A percentile compares a stretch with the other conserved stretches of the same genome.
Evolutionary conservation across 768 basidiomycete genomes (phyloP).

Genomic region (Tulasnella calospora): DNA sequence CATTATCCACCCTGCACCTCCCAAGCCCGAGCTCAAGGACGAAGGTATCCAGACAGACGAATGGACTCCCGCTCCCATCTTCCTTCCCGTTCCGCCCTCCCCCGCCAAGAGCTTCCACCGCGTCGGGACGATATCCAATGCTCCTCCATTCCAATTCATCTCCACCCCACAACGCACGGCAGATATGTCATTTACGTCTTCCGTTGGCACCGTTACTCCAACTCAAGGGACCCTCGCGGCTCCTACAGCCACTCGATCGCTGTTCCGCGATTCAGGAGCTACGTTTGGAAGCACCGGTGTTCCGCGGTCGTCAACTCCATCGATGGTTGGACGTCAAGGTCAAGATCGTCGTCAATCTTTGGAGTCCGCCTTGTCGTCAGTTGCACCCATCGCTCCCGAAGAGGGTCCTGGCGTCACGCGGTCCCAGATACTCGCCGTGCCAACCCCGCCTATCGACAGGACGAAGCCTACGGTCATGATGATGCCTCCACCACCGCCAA

Average conservation of each 20-base stretch:
- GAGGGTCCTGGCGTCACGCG: neutral
- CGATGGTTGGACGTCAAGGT: constrained; percentile 39
- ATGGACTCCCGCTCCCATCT: constrained; percentile 46
- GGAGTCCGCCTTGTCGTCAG: constrained; percentile 60
- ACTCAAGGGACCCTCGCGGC: constrained; percentile 41
- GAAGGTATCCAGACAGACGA: constrained; percentile 77
- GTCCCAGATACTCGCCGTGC: constrained; percentile 7
- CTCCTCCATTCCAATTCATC: constrained; percentile 66
- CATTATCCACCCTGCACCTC: constrained; percentile 28
- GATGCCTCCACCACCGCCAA: constrained; percentile 73
- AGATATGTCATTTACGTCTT: constrained; percentile 35
- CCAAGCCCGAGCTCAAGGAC: constrained; percentile 65
- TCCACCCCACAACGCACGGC: constrained; percentile 42
- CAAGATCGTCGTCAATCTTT: constrained; percentile 65
- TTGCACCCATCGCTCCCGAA: neutral
- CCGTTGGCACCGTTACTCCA: constrained; percentile 37
- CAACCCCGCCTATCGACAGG: constrained; percentile 58
- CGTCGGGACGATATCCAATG: constrained; percentile 45
- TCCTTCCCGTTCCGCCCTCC: constrained; percentile 33
- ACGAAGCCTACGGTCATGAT: constrained; percentile 80
- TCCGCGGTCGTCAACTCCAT: constrained; percentile 40
- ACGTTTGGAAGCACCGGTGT: constrained; percentile 40
- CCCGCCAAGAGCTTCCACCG: constrained; percentile 38
- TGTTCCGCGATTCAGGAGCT: constrained; percentile 50
- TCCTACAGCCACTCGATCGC: constrained; percentile 36